Conservation (phyloP, 1,284 basidiomycete genomes). For the Anthracocystis setariae region DNA sequence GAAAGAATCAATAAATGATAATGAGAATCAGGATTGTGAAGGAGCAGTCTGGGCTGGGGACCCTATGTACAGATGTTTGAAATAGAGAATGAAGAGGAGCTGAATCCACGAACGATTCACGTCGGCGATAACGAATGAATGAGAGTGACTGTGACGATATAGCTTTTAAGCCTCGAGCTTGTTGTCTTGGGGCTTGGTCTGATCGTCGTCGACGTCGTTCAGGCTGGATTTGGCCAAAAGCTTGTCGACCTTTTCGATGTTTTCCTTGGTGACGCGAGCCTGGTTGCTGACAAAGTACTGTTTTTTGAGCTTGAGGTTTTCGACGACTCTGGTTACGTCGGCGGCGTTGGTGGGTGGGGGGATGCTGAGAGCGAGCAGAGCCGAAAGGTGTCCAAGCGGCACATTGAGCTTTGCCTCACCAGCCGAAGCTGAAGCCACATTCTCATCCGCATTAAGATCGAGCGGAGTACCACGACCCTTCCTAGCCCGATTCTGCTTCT, state of each 20-base stretch:
- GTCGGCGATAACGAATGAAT: too few relatives aligned
- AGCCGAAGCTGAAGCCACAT: conserved; percentile 53
- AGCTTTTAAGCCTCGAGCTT: conserved; percentile 10
- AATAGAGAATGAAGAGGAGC: neutral
- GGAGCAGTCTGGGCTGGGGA: neutral
- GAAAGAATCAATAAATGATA: too few relatives aligned
- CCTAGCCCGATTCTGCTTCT: conserved; percentile 67
- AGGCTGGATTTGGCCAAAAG: conserved; percentile 46
- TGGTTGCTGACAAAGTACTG: conserved; percentile 85
- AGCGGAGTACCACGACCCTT: conserved; percentile 48
- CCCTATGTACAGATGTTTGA: neutral
- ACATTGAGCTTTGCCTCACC: conserved; percentile 75
- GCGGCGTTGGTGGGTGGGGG: conserved; percentile 81
- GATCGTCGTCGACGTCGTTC: conserved; percentile 11
- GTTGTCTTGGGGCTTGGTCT: conserved; percentile 1
- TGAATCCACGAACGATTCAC: neutral
- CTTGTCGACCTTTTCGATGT: conserved; percentile 63
- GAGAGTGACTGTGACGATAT: too few relatives aligned
- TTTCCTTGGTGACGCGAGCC: conserved; percentile 70
- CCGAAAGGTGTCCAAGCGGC: conserved; percentile 84
- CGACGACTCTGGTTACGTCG: conserved; percentile 85
- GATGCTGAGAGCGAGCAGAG: conserved; percentile 87
- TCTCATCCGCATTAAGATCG: conserved; percentile 35
- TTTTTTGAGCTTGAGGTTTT: conserved; percentile 92
- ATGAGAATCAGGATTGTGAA: too few relatives aligned